These are phyloP conservation scores for Acanthamoeba lenticulata DNA, from an alignment of 208 protist genomes.

Conservation along the genomic window DNA sequence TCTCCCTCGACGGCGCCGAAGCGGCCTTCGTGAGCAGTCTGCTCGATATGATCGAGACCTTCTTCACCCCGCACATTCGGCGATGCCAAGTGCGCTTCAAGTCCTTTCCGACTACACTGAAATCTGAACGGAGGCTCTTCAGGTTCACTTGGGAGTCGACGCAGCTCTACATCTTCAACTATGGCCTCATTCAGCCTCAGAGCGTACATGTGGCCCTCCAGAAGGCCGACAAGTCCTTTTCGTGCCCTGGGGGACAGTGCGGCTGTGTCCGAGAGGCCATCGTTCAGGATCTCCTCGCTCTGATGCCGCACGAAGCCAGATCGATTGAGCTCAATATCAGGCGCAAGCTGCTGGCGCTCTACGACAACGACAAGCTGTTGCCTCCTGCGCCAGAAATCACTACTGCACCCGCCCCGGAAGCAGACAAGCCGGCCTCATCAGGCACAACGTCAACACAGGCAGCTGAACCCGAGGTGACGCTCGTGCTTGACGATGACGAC, in stretches of 20 bases:
- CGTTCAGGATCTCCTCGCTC: background rate
- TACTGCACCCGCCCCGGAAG: too few species aligned
- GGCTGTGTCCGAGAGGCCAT: background rate
- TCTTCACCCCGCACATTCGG: background rate
- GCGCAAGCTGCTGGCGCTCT: background rate
- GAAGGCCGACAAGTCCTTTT: background rate
- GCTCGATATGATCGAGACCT: background rate
- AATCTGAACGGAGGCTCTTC: background rate
- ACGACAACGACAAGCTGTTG: background rate
- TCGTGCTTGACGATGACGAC: too few species aligned
- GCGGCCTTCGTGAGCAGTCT: background rate
- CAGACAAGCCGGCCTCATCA: too few species aligned
- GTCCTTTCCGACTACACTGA: background rate
- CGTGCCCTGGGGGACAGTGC: background rate
- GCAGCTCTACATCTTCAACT: background rate
- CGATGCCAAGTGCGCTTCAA: background rate
- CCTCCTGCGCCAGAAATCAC: background rate
- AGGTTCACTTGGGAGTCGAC: background rate
- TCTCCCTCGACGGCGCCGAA: background rate
- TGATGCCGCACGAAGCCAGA: background rate
- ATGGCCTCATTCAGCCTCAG: background rate
- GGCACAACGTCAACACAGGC: too few species aligned
- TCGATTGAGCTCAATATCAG: background rate
- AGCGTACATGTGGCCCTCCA: background rate
- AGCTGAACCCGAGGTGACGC: too few species aligned